phyloP scores from a whole-genome alignment of 2,329 filamentous ascomycete genomes.

The Botrytis porri region DNA sequence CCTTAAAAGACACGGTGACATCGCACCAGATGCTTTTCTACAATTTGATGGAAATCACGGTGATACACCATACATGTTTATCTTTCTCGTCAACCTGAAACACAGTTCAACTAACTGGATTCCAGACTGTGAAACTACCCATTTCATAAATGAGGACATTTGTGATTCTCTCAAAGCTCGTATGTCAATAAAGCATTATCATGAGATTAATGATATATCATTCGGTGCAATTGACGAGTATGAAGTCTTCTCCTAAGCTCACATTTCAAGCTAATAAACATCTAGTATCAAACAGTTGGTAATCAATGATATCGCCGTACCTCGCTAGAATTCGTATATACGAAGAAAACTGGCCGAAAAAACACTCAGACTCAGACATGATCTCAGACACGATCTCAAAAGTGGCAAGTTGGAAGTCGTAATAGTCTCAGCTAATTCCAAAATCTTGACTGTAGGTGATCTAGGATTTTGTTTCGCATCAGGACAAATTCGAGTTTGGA shows the following conservation, averaged over 20 bases:
- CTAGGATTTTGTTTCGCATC: neutral
- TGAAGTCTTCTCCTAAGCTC: neutral
- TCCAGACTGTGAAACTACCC: slow-evolving; percentile 30
- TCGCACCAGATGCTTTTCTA: slow-evolving; percentile 30
- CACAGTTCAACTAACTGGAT: neutral
- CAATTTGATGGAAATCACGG: slow-evolving; percentile 30
- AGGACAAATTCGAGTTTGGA: neutral
- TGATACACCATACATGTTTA: slow-evolving; percentile 36
- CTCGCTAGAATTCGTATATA: slow-evolving; percentile 29
- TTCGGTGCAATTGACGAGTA: slow-evolving; percentile 35
- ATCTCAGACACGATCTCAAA: slow-evolving; percentile 35
- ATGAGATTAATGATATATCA: slow-evolving; percentile 29
- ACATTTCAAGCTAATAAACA: neutral
- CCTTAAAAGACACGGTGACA: slow-evolving; percentile 28
- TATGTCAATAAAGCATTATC: slow-evolving; percentile 21
- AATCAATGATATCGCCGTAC: slow-evolving; percentile 30
- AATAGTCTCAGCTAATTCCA: neutral
- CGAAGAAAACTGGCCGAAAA: slow-evolving; percentile 30
- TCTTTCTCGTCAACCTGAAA: neutral
- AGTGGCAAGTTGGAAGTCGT: slow-evolving; percentile 26
- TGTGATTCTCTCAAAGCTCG: slow-evolving; percentile 26
- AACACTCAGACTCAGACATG: slow-evolving; percentile 28
- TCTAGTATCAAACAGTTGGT: slow-evolving; percentile 30
- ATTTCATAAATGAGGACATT: slow-evolving; percentile 29
- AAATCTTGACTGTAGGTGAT: too few relatives aligned